Evolutionary conservation across 2,329 filamentous ascomycete species (phyloP), one percentile per base, ranked within the genome.

Genomic region (Fonsecaea multimorphosa): DNA sequence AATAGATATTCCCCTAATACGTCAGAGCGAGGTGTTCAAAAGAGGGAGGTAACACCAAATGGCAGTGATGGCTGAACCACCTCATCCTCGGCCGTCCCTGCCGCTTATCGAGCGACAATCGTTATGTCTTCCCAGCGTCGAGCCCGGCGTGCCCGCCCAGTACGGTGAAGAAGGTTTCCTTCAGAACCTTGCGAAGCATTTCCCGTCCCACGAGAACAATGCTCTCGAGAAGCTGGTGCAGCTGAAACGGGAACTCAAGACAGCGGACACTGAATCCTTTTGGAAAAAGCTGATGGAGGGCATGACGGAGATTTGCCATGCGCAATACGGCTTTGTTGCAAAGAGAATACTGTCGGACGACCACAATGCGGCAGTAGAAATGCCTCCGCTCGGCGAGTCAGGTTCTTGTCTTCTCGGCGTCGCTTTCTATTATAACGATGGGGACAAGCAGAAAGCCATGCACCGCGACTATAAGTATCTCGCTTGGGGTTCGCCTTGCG

Each of bases 271-370:
- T 1, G 83, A 87, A 65, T 80, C 84, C 57, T 91, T 91, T 76
- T 91, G 88, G 88, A 79, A 78, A 52, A 78, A 84, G 24, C 78
- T 90, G 63, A 86, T 89, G 77, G 84, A 89, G 73, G 87, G 86
- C 51, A 80, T 91, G 72, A 85, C 88, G 53, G 80, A 81, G 54
- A 85, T 91, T 38, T 81, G 85, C 64, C 84, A 85, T 65, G 84
- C 88, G 8, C 89, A 91, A 74, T 89, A 88, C 78, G 85, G 83
- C 27, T 91, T 91, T 72, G 86, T 91, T 46, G 86, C 87, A 53
- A 89, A 89, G 74, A 78, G 87, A 52, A 85, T 88, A 51, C 77
- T 87, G 61, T 82, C 84, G 29, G 84, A 87, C 71, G 87, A 89
- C 66, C 80, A 85, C 65, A 77, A 85, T 65, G 77, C 82, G 14